These are phyloP conservation scores for Boletus sp. DNA, from an alignment of 1,284 basidiomycete species.

Conservation along the genomic window DNA sequence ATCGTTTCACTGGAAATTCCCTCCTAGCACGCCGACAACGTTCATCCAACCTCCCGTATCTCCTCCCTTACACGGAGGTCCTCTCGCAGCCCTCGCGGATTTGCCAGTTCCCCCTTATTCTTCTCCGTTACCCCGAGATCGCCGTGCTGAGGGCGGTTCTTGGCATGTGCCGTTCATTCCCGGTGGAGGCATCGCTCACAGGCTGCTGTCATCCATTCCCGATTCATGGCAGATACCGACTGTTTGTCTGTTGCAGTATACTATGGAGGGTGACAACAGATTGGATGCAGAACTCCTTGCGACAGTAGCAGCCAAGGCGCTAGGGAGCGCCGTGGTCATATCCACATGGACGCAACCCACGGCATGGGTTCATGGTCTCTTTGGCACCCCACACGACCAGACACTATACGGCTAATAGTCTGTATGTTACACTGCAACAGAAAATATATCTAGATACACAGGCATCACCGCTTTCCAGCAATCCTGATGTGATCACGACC, in stretches of 20 bases:
- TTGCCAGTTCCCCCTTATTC: slow-evolving; percentile 50
- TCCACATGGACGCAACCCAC: slow-evolving; percentile 53
- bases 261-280: slow-evolving; percentile 76
- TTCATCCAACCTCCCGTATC: slow-evolving; percentile 44
- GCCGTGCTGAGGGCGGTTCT: slow-evolving; percentile 30
- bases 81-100: slow-evolving; percentile 38
- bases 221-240: slow-evolving; percentile 54
- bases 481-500: slow-evolving; percentile 48
- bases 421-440: not conserved
- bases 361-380: slow-evolving; percentile 66
- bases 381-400: slow-evolving; percentile 69
- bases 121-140: slow-evolving; percentile 40
- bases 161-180: slow-evolving; percentile 59
- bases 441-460: slow-evolving; percentile 3
- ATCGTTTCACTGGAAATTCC: slow-evolving; percentile 26
- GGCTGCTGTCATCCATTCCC: slow-evolving; percentile 57
- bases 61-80: slow-evolving; percentile 37
- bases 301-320: slow-evolving; percentile 44
- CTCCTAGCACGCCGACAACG: slow-evolving; percentile 54
- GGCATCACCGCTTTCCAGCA: slow-evolving; percentile 41
- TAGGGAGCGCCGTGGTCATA: slow-evolving; percentile 37
- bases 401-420: slow-evolving; percentile 60
- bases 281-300: slow-evolving; percentile 66
- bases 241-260: slow-evolving; percentile 59
- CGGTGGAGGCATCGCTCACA: slow-evolving; percentile 67